Evolutionary conservation across 208 protist genomes (phyloP), one percentile per base, ranked within the genome.

Genomic region (Trypanosoma brucei): DNA sequence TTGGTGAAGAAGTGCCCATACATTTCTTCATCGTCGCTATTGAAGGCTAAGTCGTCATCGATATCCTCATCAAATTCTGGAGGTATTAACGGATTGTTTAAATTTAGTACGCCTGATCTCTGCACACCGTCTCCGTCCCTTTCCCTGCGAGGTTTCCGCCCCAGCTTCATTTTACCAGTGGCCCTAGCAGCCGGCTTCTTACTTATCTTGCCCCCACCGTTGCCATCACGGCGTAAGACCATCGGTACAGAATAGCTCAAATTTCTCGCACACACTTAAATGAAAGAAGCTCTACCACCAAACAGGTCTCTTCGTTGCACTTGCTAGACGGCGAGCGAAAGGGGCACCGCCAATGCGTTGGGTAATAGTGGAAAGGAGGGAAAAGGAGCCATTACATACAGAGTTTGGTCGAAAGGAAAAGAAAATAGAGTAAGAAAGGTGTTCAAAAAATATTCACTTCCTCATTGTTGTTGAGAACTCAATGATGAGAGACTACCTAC

Each of bases 11-110:
- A 88, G 48, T 91, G 78, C 2, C 90, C 90, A 63, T 92, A 95
- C 55, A 88, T 71, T n/a, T 70, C 64, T 62, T 95, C 90, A 55
- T 95, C 90, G 36, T 95, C 90, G 59, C 86, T 93, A 68, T 95
- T 83, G 70, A 95, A 95, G 46, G 90, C 90, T 22, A 95, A 72
- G 38, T 95, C 90, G 59, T 95, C 90, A 61, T 95, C 86, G 53
- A 95, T 91, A 68, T 95, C 90, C 64, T 95, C 90, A 51, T 95
- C 90, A 11, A 93, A 37, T 39, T 95, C 83, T 8, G 82, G 69
- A 9, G 86, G 90, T 45, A 95, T 95, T 8, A 89, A 65, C 2
- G 88, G 84, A 66, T 94, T 94, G 59, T 79, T 83, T 36, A 88
- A 75, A 68, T 84, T 88, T n/a, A 89, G 70, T 46, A 76, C 77